Percentiles rank a stretch among this genome's conserved stretches.
Evolutionary conservation across 1,284 basidiomycete genomes (phyloP).

Genomic region (Mrakiaceae sp.): DNA sequence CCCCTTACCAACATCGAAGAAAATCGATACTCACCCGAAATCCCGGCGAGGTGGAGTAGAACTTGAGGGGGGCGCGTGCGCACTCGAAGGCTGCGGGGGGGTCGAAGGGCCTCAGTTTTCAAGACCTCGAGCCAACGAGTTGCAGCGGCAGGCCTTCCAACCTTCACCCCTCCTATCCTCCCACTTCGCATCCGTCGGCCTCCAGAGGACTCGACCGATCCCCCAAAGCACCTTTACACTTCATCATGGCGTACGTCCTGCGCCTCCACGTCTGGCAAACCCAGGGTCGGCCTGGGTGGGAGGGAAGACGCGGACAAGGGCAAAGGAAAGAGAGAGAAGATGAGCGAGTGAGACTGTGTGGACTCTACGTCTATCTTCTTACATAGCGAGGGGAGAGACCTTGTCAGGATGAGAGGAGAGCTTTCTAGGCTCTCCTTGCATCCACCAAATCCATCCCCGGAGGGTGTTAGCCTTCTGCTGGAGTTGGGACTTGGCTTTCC

Average conservation of each 20-base stretch:
- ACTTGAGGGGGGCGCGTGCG: too few species aligned
- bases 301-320: not conserved
- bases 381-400: not conserved
- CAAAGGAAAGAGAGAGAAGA: not conserved
- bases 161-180: not conserved
- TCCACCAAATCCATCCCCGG: not conserved
- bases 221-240: not conserved
- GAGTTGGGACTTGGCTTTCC: not conserved
- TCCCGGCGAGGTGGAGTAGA: too few species aligned
- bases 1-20: too few species aligned
- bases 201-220: constrained; percentile 4
- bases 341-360: not conserved
- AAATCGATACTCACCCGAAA: too few species aligned
- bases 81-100: too few species aligned
- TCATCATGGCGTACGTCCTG: constrained; percentile 13
- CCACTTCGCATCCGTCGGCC: not conserved
- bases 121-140: not conserved
- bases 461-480: too few species aligned
- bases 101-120: not conserved
- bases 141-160: too few species aligned
- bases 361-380: not conserved
- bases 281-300: too few species aligned
- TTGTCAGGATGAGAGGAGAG: not conserved
- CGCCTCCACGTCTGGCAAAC: not conserved
- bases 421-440: too few species aligned